These are phyloP conservation scores for Edaphochlamys debaryana DNA, from an alignment of 139 green algal species.

Conservation along the genomic window DNA sequence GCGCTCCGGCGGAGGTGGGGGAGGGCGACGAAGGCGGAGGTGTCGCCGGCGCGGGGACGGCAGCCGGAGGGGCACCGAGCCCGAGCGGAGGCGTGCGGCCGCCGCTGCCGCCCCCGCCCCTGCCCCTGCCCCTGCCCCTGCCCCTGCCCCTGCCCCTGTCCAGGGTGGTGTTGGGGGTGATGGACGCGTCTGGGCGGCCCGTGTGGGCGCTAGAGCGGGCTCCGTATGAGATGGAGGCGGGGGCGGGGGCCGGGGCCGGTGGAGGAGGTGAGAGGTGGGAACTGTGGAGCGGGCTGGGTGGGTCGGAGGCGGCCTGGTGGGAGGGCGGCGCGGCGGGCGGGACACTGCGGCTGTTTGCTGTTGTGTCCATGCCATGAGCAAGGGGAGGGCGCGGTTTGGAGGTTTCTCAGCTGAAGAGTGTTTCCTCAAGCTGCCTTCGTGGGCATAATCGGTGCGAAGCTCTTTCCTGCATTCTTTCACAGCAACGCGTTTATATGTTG, in stretches of 20 bases:
- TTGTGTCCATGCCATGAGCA: no score
- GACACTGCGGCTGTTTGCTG: slow-evolving; percentile 4
- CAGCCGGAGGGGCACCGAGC: not conserved
- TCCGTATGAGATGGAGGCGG: not conserved
- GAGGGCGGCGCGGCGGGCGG: slow-evolving; percentile 1
- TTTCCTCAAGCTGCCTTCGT: no score
- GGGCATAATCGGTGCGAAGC: no score
- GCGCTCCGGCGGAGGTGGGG: no score
- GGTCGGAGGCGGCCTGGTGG: slow-evolving; percentile 13
- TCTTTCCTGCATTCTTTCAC: no score
- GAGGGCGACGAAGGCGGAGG: no score
- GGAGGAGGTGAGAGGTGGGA: not conserved
- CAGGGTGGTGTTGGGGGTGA: not conserved
- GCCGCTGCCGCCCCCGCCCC: not conserved
- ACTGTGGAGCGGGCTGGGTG: slow-evolving; percentile 8
- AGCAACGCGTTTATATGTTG: no score
- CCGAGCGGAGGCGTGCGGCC: not conserved
- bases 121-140: no score
- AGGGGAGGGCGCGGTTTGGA: no score
- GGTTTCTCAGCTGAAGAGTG: no score
- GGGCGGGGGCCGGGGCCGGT: not conserved
- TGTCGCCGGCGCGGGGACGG: not conserved
- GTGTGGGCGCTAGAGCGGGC: not conserved
- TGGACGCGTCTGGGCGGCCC: not conserved
- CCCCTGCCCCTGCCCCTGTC: not conserved